Evolutionary conservation across 371 early-diverging fungal genomes (phyloP).

Genomic region (Haplosporangium sp.): DNA sequence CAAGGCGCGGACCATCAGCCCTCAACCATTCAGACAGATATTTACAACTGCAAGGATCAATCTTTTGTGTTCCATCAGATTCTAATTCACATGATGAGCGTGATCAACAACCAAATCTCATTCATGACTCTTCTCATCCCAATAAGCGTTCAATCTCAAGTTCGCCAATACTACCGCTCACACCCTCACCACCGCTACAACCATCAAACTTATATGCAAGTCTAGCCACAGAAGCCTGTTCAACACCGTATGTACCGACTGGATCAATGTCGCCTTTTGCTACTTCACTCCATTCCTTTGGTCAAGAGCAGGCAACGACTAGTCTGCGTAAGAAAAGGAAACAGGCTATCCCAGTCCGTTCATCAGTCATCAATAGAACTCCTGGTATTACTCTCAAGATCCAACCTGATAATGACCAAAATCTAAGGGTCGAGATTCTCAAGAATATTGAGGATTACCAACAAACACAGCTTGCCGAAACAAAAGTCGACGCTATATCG

Average conservation of each 20-base stretch:
- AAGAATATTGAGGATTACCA: conserved; percentile 44
- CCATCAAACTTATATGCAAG: not conserved
- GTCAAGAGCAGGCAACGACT: conserved; percentile 7
- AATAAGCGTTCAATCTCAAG: not conserved
- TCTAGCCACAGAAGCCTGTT: not conserved
- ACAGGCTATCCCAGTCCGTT: conserved; percentile 45
- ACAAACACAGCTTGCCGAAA: not conserved
- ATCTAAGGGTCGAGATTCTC: conserved; percentile 46
- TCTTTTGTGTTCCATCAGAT: not conserved
- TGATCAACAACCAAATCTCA: not conserved
- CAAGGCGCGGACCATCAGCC: conserved; percentile 11
- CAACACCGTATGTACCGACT: not conserved
- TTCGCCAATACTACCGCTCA: not conserved
- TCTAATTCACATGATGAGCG: not conserved
- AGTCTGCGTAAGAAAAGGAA: conserved; percentile 45
- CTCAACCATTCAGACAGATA: not conserved
- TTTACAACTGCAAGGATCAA: not conserved
- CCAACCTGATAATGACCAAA: conserved; percentile 36
- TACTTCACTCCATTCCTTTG: not conserved
- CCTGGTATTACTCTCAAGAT: conserved; percentile 53
- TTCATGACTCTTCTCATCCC: not conserved
- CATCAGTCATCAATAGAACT: conserved; percentile 39
- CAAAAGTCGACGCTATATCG: not conserved
- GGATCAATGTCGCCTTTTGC: not conserved
- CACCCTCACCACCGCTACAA: not conserved